phyloP scores from a whole-genome alignment of 176 grass and related monocot genomes.

The Eragrostis curvula region DNA sequence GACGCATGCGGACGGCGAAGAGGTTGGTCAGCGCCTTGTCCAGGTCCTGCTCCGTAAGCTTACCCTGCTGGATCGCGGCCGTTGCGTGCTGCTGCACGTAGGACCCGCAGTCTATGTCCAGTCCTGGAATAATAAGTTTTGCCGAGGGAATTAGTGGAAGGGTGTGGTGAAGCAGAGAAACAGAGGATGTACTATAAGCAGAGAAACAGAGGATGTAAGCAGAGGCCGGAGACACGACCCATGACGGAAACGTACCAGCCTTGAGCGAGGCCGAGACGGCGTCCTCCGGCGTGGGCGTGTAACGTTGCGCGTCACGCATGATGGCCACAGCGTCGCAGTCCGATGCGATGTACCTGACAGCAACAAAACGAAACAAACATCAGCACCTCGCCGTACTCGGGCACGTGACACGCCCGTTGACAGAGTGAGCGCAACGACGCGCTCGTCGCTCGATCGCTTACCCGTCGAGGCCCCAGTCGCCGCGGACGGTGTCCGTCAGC shows the following conservation, averaged over 20 bases:
- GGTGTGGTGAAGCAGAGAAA: not conserved
- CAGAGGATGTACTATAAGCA: not conserved
- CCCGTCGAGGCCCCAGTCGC: conserved; percentile 63
- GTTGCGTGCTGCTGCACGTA: conserved; percentile 54
- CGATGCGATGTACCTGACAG: conserved; percentile 27
- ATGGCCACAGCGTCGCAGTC: conserved; percentile 49
- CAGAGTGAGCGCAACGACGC: too few relatives aligned
- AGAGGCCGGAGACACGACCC: not conserved
- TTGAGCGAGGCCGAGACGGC: conserved; percentile 17
- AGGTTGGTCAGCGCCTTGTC: conserved; percentile 68
- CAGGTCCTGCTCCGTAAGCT: conserved; percentile 60
- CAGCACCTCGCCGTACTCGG: too few relatives aligned
- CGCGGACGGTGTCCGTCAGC: conserved; percentile 51
- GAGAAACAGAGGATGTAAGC: too few relatives aligned
- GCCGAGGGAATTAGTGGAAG: too few relatives aligned
- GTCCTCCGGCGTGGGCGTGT: conserved; percentile 23
- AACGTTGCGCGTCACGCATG: conserved; percentile 28
- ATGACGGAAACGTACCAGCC: not conserved
- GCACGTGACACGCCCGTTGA: too few relatives aligned
- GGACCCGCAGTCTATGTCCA: conserved; percentile 74
- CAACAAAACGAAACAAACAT: too few relatives aligned
- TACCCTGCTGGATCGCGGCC: conserved; percentile 47
- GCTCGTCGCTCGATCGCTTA: too few relatives aligned
- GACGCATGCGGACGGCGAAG: conserved; percentile 61
- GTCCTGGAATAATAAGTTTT: conserved; percentile 33